Conservation (phyloP, 768 basidiomycete species). For the Xanthoconium purpureum region DNA sequence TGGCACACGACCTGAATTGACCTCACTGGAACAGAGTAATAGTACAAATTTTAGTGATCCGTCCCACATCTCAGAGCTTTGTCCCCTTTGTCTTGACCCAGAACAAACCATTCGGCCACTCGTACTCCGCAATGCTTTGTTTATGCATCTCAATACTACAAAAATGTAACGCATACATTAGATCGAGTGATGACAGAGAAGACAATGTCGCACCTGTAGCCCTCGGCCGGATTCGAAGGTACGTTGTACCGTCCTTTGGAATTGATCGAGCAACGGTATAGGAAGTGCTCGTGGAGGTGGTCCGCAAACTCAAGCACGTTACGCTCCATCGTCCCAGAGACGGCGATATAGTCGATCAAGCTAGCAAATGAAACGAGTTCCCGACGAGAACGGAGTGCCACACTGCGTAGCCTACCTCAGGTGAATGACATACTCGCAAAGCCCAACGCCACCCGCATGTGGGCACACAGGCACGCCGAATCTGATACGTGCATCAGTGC, state of each 20-base stretch:
- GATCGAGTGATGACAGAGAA: neutral
- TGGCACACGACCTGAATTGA: neutral
- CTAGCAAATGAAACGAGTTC: slow-evolving; percentile 35
- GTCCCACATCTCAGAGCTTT: neutral
- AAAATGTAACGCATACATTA: neutral
- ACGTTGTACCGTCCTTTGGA: slow-evolving; percentile 82
- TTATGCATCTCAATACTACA: slow-evolving; percentile 87
- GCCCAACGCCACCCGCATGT: slow-evolving; percentile 92
- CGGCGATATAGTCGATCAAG: slow-evolving; percentile 89
- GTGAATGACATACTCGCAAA: slow-evolving; percentile 93
- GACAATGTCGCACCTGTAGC: slow-evolving; percentile 45
- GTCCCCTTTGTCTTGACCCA: slow-evolving; percentile 18
- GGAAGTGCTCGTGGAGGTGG: slow-evolving; percentile 93
- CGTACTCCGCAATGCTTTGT: slow-evolving; percentile 74
- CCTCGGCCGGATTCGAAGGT: slow-evolving; percentile 68
- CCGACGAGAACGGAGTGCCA: neutral
- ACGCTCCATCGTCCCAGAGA: slow-evolving; percentile 90
- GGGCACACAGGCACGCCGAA: slow-evolving; percentile 92
- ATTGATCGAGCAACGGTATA: slow-evolving; percentile 87
- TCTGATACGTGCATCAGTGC: slow-evolving; percentile 36
- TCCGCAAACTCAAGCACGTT: slow-evolving; percentile 91
- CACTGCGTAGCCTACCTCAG: slow-evolving; percentile 47
- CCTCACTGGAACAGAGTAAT: neutral
- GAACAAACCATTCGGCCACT: slow-evolving; percentile 73
- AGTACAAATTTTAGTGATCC: neutral